Evolutionary conservation across 208 protist genomes (phyloP), one percentile per base, ranked within the genome.

Genomic region (Leishmania martiniquensis): DNA sequence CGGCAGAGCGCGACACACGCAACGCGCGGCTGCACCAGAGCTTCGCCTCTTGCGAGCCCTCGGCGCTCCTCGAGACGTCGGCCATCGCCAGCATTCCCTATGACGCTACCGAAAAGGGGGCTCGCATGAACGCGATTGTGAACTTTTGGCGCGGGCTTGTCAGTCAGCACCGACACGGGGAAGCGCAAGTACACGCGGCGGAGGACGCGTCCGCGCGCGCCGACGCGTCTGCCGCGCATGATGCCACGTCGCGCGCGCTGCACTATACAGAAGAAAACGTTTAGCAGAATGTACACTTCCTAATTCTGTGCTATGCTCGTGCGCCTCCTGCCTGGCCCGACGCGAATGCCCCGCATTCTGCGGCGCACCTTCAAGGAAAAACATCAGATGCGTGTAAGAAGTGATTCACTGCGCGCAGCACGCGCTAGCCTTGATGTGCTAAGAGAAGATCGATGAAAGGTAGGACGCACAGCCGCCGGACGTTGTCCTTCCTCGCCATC

Each of bases 121-220:
- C 77, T 0, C 84, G 88, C 29, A 89, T 93, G 52, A 81, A 85
- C 70, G 79, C 79, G 22, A 93, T 92, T 72, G 79, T 93, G 51
- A 81, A 84, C 55, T 87, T 93, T 45, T 95, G 88, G 89, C 91
- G 85, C 15, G 83, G 86, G 10, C 81, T 95, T 25, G 88, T 90
- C 13, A 77, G 78, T 4, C 86, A 91, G 71, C 89, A 93, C 73
- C 82, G 76, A 7, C 84, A 91, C 68, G 54, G 62, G 22, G 69
- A 59, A 4, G 59, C 51, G 25, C 71, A 78, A 54, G 34, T 65
- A 37, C 3, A 65, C 15, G 4, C 34, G 2, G 4, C n/a, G 17
- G 45, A 78, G n/a, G 15, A 54, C 12, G 12, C 0, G 1, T 45
- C 49, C 9, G 13, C 70, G 15, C 17, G 39, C 3, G 44, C 32